Percentiles rank a stretch among this genome's conserved stretches.
phyloP scores from a whole-genome alignment of 2,329 filamentous ascomycete genomes.

The Aspergillus arachidicola region DNA sequence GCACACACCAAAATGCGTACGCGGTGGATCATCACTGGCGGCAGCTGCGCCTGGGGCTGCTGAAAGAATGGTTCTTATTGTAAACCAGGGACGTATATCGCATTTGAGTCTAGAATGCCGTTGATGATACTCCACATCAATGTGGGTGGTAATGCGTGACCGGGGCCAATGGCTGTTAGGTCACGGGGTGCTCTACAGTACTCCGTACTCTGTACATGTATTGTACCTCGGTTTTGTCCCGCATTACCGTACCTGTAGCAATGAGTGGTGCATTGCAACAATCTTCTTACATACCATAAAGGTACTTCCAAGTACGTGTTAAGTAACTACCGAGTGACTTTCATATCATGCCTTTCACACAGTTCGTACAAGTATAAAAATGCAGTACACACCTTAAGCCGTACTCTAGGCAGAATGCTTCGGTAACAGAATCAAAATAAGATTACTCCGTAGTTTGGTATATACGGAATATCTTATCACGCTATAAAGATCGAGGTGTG shows the following conservation, averaged over 20 bases:
- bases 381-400: neutral
- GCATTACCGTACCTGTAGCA: too few species aligned
- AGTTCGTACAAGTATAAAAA: neutral
- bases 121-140: neutral
- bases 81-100: neutral
- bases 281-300: neutral
- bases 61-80: neutral
- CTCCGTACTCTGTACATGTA: too few species aligned
- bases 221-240: too few species aligned
- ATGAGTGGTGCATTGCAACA: neutral
- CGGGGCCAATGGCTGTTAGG: neutral
- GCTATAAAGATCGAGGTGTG: neutral
- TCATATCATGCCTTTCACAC: neutral
- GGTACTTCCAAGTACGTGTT: neutral
- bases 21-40: constrained; percentile 9
- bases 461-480: neutral
- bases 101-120: neutral
- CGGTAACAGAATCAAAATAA: neutral
- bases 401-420: neutral
- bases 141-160: neutral
- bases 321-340: neutral
- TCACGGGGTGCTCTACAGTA: neutral
- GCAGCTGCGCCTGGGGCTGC: neutral
- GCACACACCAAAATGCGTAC: constrained; percentile 6
- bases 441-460: neutral